Percentiles rank a stretch among this genome's conserved stretches.
Evolutionary conservation across 2,329 filamentous ascomycete species (phyloP).

Genomic region (Fusarium nematophilum): DNA sequence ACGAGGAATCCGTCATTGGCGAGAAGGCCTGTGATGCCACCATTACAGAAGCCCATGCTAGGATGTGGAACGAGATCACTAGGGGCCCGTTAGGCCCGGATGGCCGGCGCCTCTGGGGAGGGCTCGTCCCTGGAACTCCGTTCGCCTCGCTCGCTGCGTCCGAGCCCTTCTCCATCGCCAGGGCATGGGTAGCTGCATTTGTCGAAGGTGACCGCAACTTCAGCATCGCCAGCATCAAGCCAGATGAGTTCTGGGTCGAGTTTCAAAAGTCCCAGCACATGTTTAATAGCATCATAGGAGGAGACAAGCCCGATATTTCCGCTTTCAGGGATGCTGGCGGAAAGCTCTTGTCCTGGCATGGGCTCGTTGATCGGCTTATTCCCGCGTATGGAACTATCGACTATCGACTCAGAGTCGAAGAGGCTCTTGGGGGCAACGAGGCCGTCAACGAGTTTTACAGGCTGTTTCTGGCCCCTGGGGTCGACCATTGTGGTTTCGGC

Average conservation of each 20-base stretch:
- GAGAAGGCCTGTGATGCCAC: too few species aligned
- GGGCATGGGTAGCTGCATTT: too few species aligned
- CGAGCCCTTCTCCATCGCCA: too few species aligned
- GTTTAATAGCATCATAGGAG: neutral
- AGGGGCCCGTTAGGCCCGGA: too few species aligned
- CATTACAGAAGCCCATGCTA: too few species aligned
- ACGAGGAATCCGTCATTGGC: too few species aligned
- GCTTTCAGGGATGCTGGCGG: neutral
- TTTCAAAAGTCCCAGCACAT: neutral
- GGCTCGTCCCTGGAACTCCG: too few species aligned
- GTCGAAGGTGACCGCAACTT: too few species aligned
- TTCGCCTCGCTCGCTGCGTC: too few species aligned
- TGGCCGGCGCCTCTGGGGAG: too few species aligned
- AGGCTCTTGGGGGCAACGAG: neutral
- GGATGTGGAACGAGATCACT: too few species aligned
- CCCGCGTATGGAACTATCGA: neutral
- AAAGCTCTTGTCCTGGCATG: neutral
- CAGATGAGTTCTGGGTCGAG: neutral
- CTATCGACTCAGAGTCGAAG: neutral
- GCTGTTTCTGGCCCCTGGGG: neutral
- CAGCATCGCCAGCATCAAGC: too few species aligned
- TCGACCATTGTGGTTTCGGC: neutral
- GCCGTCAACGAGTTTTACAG: neutral
- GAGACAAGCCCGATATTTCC: neutral
- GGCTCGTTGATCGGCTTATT: neutral